Evolutionary conservation across 495 filamentous ascomycete genomes (phyloP).

Genomic region (Neurospora tetrasperma): DNA sequence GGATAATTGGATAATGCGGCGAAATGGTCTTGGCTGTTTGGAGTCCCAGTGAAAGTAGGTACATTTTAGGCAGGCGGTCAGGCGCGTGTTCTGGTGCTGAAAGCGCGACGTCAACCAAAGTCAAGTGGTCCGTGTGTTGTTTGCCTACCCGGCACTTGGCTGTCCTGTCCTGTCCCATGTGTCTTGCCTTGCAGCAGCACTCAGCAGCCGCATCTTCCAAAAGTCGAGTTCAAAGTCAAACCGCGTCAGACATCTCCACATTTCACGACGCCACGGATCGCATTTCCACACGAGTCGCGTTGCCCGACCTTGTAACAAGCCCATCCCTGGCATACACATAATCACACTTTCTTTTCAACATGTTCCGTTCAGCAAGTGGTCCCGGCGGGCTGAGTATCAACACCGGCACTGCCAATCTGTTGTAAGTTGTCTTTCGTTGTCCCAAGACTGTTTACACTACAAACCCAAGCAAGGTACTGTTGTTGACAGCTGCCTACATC

Average conservation of each 20-base stretch:
- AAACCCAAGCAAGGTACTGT: no score
- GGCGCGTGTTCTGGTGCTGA: neutral
- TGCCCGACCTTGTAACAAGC: neutral
- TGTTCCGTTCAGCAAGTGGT: constrained; percentile 49
- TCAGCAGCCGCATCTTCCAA: no score
- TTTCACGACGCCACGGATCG: neutral
- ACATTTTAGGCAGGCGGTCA: constrained; percentile 20
- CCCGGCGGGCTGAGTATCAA: constrained; percentile 66
- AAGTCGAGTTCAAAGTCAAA: neutral
- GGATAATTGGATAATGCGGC: constrained; percentile 18
- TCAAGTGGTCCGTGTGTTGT: neutral
- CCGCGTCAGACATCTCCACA: neutral
- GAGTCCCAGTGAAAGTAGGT: neutral
- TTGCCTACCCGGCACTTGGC: neutral
- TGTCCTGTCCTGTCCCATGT: neutral
- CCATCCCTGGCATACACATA: neutral
- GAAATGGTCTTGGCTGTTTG: neutral
- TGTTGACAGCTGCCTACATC: no score
- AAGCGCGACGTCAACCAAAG: constrained; percentile 6
- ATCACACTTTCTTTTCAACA: neutral
- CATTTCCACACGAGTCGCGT: neutral
- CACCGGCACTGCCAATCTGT: constrained; percentile 60
- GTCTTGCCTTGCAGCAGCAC: neutral
- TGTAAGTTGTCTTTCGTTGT: constrained; percentile 32
- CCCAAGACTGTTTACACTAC: neutral